These are phyloP conservation scores for Schizochytrium sp. DNA, from an alignment of 108 stramenopile genomes.

Conservation along the genomic window DNA sequence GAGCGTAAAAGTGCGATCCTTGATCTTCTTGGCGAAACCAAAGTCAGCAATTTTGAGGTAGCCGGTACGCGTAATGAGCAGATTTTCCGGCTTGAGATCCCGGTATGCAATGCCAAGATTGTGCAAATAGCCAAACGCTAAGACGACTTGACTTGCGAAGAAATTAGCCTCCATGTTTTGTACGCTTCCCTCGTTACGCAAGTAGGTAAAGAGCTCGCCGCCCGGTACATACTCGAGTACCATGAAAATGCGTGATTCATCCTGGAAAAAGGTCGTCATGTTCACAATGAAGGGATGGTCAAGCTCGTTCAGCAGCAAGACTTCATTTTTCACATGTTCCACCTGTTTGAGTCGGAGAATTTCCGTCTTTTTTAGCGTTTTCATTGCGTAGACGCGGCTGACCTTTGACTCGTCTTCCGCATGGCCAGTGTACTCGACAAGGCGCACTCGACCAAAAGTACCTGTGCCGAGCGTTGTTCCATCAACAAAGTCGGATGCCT, in stretches of 20 bases:
- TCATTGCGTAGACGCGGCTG: constrained; percentile 60
- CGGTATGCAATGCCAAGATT: constrained; percentile 13
- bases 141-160: background rate
- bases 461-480: constrained; percentile 46
- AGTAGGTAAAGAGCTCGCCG: constrained; percentile 63
- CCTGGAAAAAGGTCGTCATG: constrained; percentile 75
- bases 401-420: background rate
- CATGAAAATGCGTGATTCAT: constrained; percentile 76
- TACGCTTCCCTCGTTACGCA: constrained; percentile 52
- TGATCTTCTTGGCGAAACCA: constrained; percentile 39
- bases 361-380: constrained; percentile 65
- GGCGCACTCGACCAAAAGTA: constrained; percentile 46
- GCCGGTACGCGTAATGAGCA: constrained; percentile 16
- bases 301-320: constrained; percentile 43
- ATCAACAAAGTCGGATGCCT: constrained; percentile 32
- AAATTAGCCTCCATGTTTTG: constrained; percentile 40
- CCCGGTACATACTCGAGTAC: constrained; percentile 74
- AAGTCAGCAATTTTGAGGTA: constrained; percentile 30
- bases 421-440: constrained; percentile 28
- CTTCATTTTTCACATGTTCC: constrained; percentile 78
- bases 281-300: constrained; percentile 86
- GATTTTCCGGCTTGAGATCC: constrained; percentile 32
- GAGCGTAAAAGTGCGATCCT: constrained; percentile 47
- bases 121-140: constrained; percentile 18
- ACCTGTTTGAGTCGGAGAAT: constrained; percentile 15